Percentiles rank a stretch among this genome's conserved stretches.
phyloP scores from a whole-genome alignment of 2,329 filamentous ascomycete genomes.

The Ciborinia camelliae region DNA sequence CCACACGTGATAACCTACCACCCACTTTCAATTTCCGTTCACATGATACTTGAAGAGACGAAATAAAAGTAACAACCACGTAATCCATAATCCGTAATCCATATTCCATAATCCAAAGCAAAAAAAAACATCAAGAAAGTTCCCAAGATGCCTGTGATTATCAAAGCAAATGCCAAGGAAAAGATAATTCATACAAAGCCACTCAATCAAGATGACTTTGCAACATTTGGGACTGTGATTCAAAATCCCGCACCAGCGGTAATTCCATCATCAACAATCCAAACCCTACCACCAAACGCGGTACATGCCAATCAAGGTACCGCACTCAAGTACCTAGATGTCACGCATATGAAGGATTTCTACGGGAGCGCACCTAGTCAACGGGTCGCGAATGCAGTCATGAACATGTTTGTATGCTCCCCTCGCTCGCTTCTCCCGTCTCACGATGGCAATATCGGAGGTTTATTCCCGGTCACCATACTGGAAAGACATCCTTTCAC shows the following conservation, averaged over 20 bases:
- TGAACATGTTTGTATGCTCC: slow-evolving; percentile 89
- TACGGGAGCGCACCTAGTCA: slow-evolving; percentile 65
- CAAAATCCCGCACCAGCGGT: slow-evolving; percentile 63
- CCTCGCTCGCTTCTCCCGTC: slow-evolving; percentile 54
- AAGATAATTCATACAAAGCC: slow-evolving; percentile 54
- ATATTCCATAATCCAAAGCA: too few species aligned
- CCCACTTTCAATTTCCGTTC: slow-evolving; percentile 7
- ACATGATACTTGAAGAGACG: not conserved
- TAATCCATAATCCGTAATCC: too few species aligned
- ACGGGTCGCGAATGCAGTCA: slow-evolving; percentile 55
- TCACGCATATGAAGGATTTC: slow-evolving; percentile 69
- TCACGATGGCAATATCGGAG: slow-evolving; percentile 25
- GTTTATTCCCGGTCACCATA: slow-evolving; percentile 63
- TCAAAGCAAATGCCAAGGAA: slow-evolving; percentile 16
- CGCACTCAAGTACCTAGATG: slow-evolving; percentile 79
- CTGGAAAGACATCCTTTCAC: slow-evolving; percentile 93
- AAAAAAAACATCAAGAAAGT: not conserved
- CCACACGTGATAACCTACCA: not conserved
- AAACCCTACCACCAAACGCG: slow-evolving; percentile 43
- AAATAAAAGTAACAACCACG: not conserved
- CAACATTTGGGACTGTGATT: slow-evolving; percentile 79
- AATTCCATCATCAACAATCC: slow-evolving; percentile 44
- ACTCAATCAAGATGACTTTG: slow-evolving; percentile 68
- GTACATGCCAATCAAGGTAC: slow-evolving; percentile 78
- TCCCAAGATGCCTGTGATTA: slow-evolving; percentile 27